Base-by-base conservation (phyloP, 768 basidiomycete genomes). In the Kwoniella sp. region DNA sequence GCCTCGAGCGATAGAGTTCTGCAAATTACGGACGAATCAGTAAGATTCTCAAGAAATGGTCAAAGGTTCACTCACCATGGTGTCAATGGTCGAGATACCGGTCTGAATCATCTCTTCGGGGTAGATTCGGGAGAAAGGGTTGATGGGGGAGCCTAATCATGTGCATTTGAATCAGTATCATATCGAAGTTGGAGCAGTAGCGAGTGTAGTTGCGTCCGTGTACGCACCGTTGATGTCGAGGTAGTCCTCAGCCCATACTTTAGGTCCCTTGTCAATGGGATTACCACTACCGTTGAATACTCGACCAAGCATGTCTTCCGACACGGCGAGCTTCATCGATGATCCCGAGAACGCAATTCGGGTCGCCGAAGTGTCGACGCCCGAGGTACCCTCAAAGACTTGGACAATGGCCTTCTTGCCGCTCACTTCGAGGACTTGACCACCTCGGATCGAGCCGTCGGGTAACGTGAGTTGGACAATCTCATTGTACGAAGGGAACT, bases 21-120 rank as follows among this genome's bases (percentile, higher is more conserved):
- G 53, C 15, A 7, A 4, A 31, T 23, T 57, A 17, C 7, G 57
- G n/a, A n/a, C n/a, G n/a, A n/a, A n/a, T n/a, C n/a, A n/a, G n/a
- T n/a, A n/a, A n/a, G n/a, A n/a, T n/a, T n/a, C n/a, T n/a, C n/a
- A n/a, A n/a, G n/a, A n/a, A n/a, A n/a, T n/a, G n/a, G n/a, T n/a
- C n/a, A n/a, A n/a, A n/a, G n/a, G n/a, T n/a, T n/a, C n/a, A n/a
- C 72, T 22, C 45, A 74, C 72, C 81, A 82, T 82, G 41, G 77
- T 79, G 65, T 82, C 80, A 62, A 82, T 81, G n/a, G 96, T 99
- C 50, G 96, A 99, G 77, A 98, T 98, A 82, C 96, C 96, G 37
- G 96, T 99, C 82, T 99, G 96, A 70, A 99, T 98, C 96, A 99
- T 99, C 83, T 99, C 96, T 83, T 98, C 96, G 66, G 96, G 96